phyloP scores from a whole-genome alignment of 768 basidiomycete genomes.

The Suillus hirtellus region DNA sequence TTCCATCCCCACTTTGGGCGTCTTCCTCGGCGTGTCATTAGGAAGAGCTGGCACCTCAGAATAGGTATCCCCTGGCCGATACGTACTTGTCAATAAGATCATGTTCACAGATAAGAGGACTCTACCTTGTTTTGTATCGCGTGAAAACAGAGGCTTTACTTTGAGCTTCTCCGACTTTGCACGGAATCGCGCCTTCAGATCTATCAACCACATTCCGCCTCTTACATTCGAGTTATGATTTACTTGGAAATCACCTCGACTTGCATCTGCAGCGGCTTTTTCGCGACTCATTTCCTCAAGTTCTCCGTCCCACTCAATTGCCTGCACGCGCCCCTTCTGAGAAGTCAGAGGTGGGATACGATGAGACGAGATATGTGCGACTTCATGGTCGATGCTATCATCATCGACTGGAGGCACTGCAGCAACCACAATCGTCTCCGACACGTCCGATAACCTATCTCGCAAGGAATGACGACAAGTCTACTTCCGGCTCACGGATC shows the following conservation, averaged over 20 bases:
- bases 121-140: slow-evolving; percentile 41
- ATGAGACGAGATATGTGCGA: slow-evolving; percentile 52
- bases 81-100: background rate
- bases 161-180: slow-evolving; percentile 53
- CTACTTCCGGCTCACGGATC: slow-evolving; percentile 69
- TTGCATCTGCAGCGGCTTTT: slow-evolving; percentile 68
- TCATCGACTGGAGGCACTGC: slow-evolving; percentile 43
- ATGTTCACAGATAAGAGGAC: slow-evolving; percentile 5
- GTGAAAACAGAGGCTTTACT: slow-evolving; percentile 34
- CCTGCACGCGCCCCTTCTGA: slow-evolving; percentile 64
- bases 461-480: slow-evolving; percentile 66
- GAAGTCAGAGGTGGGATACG: slow-evolving; percentile 12
- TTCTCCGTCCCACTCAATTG: slow-evolving; percentile 61
- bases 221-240: background rate
- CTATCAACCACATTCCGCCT: slow-evolving; percentile 31
- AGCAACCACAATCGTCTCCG: slow-evolving; percentile 10
- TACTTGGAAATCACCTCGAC: slow-evolving; percentile 52
- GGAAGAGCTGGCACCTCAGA: slow-evolving; percentile 59
- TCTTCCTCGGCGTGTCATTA: slow-evolving; percentile 35
- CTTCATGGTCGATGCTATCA: slow-evolving; percentile 55
- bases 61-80: slow-evolving; percentile 30
- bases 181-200: slow-evolving; percentile 58
- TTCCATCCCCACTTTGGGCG: slow-evolving; percentile 61
- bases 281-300: slow-evolving; percentile 68
- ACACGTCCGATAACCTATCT: slow-evolving; percentile 47